A percentile compares a stretch with the other conserved stretches of the same genome.
These are phyloP conservation scores for Nitzschia palea DNA, from an alignment of 108 stramenopile genomes.

Conservation along the genomic window DNA sequence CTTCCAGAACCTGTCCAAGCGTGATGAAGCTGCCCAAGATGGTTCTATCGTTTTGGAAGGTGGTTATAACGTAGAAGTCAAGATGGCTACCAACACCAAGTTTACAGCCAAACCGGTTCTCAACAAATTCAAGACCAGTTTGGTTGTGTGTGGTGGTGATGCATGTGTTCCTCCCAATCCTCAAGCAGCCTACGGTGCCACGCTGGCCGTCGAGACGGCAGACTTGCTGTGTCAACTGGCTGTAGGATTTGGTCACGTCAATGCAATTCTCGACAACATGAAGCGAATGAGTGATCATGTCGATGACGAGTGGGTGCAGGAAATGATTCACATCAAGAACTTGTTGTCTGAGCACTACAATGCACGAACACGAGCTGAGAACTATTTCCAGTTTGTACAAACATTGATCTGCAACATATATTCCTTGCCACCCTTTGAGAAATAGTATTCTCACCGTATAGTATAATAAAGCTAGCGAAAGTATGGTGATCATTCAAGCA, in stretches of 20 bases:
- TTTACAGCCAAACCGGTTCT: conserved; percentile 2
- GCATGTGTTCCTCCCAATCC: conserved; percentile 39
- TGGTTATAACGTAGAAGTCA: conserved; percentile 28
- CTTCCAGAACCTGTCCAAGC: conserved; percentile 27
- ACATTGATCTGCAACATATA: conserved; percentile 41
- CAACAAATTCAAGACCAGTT: conserved; percentile 13
- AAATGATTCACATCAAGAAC: conserved; percentile 13
- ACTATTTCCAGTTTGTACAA: conserved; percentile 41
- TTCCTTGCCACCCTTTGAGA: conserved; percentile 16
- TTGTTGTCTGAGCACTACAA: conserved; percentile 21
- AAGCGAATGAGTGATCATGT: conserved; percentile 1
- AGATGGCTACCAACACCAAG: conserved; percentile 23
- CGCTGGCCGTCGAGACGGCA: conserved; percentile 32
- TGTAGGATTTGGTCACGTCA: conserved; percentile 22
- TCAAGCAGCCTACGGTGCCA: conserved; percentile 38
- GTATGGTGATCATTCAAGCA: too few species aligned
- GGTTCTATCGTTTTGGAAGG: conserved; percentile 34
- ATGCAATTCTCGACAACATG: conserved; percentile 20
- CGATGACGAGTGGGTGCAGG: conserved; percentile 4
- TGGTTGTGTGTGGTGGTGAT: conserved; percentile 33
- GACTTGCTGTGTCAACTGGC: conserved; percentile 21
- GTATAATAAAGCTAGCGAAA: too few species aligned
- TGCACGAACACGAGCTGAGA: conserved; percentile 18
- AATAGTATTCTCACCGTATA: neutral
- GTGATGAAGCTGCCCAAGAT: conserved; percentile 8